phyloP scores from a whole-genome alignment of 129 eudicot species.

The Helianthus tuberosus region DNA sequence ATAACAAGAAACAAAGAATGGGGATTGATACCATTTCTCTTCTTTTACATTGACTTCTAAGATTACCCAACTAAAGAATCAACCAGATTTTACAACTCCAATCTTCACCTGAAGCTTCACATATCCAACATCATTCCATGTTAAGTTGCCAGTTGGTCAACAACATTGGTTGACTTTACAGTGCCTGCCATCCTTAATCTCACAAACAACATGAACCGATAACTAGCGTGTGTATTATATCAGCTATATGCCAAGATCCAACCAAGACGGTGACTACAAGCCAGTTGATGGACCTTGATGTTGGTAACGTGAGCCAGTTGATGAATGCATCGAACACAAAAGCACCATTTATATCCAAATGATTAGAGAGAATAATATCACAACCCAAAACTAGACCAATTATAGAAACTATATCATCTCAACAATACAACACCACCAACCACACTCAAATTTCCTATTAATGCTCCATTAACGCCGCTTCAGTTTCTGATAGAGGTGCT shows the following conservation, averaged over 20 bases:
- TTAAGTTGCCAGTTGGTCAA: constrained; percentile 21
- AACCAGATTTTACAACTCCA: constrained; percentile 22
- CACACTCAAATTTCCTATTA: constrained; percentile 22
- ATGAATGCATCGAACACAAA: constrained; percentile 20
- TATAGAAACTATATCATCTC: constrained; percentile 15
- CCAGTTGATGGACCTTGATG: constrained; percentile 2
- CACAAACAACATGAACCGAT: constrained; percentile 18
- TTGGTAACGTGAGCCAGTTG: background rate
- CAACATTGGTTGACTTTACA: constrained; percentile 17
- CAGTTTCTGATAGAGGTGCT: constrained; percentile 98
- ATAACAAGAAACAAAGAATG: constrained; percentile 24
- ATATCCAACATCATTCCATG: constrained; percentile 4
- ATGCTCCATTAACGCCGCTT: constrained; percentile 89
- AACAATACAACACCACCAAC: constrained; percentile 32
- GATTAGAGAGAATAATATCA: constrained; percentile 30
- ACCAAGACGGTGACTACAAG: constrained; percentile 9
- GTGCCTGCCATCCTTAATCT: constrained; percentile 11
- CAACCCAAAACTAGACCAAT: constrained; percentile 26
- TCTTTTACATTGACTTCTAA: constrained; percentile 14
- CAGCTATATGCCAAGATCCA: constrained; percentile 16
- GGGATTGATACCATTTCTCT: constrained; percentile 22
- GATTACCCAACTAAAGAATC: constrained; percentile 26
- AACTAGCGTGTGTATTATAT: constrained; percentile 8
- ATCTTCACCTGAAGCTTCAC: constrained; percentile 16
- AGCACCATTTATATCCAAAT: constrained; percentile 20